phyloP scores from a whole-genome alignment of 805 yeast genomes.

The Kuraishia borneana region DNA sequence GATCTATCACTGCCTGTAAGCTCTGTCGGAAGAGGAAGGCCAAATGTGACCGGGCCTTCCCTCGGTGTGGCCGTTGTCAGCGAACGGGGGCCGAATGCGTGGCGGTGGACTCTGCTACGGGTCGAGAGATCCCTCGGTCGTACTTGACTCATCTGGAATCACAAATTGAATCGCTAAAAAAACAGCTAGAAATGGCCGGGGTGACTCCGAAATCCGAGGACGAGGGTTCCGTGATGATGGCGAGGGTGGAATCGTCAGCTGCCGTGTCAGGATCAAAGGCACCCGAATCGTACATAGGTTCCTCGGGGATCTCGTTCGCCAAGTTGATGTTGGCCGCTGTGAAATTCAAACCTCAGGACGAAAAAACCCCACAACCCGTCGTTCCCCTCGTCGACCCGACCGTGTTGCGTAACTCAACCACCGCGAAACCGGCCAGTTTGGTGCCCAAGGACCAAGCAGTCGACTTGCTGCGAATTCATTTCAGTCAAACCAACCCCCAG shows the following conservation, averaged over 20 bases:
- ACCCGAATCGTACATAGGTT: conserved; percentile 30
- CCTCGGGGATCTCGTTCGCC: conserved; percentile 63
- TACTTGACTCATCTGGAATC: conserved; percentile 66
- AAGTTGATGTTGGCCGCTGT: conserved; percentile 70
- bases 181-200: conserved; percentile 27
- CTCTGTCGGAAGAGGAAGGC: conserved; percentile 64
- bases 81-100: conserved; percentile 67
- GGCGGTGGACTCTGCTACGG: conserved; percentile 81
- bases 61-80: conserved; percentile 51
- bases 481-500: conserved; percentile 75
- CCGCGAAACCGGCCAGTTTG: conserved; percentile 33
- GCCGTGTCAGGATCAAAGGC: conserved; percentile 18
- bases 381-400: conserved; percentile 16
- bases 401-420: conserved; percentile 11
- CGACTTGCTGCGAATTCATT: conserved; percentile 49
- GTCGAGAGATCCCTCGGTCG: conserved; percentile 75
- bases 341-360: conserved; percentile 29
- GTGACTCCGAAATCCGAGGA: not conserved
- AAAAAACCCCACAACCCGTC: not conserved
- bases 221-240: conserved; percentile 8
- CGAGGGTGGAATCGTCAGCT: conserved; percentile 14
- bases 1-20: conserved; percentile 74
- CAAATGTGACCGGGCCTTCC: conserved; percentile 58
- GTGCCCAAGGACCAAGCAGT: conserved; percentile 69
- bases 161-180: conserved; percentile 45